Evolutionary conservation across 331 rosid species (phyloP), one percentile per base, ranked within the genome.

Genomic region (Ulmus americana): DNA sequence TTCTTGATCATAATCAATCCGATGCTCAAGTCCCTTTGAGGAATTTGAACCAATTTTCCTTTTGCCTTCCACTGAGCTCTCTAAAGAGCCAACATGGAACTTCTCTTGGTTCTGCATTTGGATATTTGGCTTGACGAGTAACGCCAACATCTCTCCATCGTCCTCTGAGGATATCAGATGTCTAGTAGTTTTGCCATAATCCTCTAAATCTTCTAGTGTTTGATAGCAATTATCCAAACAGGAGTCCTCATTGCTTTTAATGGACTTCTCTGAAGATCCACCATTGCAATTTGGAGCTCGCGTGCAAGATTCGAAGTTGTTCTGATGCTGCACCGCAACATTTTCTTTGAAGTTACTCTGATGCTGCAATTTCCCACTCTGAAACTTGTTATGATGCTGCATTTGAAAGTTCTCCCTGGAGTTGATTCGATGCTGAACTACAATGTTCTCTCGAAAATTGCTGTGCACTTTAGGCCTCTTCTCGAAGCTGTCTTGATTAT

Each of bases 361-460:
- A 14, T 70, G 59, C 59, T 46, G 63, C 46, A 45, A 47, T 45
- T 59, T 62, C 63, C 46, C 41, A 10, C 13, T 43, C 53, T 59
- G 62, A 39, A 38, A 4, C 22, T 50, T 60, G 59, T 49, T 69
- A 12, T 48, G 53, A 69, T 60, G 59, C 74, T 48, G 67, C 67
- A 13, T 4, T 16, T 18, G 55, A 10, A 38, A 13, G 1, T 8
- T 10, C 39, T 43, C 61, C 74, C 40, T 5, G 16, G 44, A 51
- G 60, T 20, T 43, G 45, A 2, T 51, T 43, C 49, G 59, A 52
- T 28, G 53, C 54, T 61, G 74, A 16, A 70, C 45, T 50, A 41
- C 13, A 10, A 16, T 5, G 42, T 10, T 40, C 39, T 48, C 22
- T 63, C 10, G 49, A 7, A 20, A n/a, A 35, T 48, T 42, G 7